Evolutionary conservation across 2,329 filamentous ascomycete genomes (phyloP), one percentile per base, ranked within the genome.

Genomic region (Trichocomaceae sp.): DNA sequence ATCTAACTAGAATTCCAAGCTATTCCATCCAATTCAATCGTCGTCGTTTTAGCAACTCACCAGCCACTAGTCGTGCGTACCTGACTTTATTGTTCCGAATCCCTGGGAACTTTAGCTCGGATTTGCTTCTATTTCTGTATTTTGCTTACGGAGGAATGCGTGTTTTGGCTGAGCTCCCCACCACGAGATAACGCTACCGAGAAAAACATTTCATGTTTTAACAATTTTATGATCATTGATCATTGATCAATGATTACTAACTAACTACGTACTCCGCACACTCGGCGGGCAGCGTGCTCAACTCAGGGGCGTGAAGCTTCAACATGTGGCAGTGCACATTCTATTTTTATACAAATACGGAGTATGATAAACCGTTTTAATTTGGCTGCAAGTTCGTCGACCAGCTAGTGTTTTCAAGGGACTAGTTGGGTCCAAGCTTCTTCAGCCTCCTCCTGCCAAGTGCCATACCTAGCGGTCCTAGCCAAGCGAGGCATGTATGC

Each of bases 261-360:
- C n/a, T n/a, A n/a, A n/a, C n/a, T n/a, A n/a, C n/a, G n/a, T n/a
- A n/a, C n/a, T n/a, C n/a, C n/a, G n/a, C n/a, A n/a, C n/a, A n/a
- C n/a, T n/a, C n/a, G n/a, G n/a, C n/a, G n/a, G n/a, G n/a, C 12
- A 19, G 37, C n/a, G 7, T 42, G 31, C 12, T 13, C 31, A 8
- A 35, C 31, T 37, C 41, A 52, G 49, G 49, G 49, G 42, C 23
- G 3, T 7, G 7, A 26, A 26, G 7, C 23, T 39, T 22, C 8
- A 29, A 35, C 29, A 20, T 22, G 51, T 53, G 51, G 51, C 51
- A 47, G 51, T 53, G 51, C 51, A 29, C 51, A 47, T 47, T 47
- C 51, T 53, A 53, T 47, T 53, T 53, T 53, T 53, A 47, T 41
- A 29, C 17, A 29, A 42, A 41, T 41, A 19, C 37, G 5, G 8